Base-by-base conservation (phyloP, 495 filamentous ascomycete species). In the Penicillium robsamsonii region DNA sequence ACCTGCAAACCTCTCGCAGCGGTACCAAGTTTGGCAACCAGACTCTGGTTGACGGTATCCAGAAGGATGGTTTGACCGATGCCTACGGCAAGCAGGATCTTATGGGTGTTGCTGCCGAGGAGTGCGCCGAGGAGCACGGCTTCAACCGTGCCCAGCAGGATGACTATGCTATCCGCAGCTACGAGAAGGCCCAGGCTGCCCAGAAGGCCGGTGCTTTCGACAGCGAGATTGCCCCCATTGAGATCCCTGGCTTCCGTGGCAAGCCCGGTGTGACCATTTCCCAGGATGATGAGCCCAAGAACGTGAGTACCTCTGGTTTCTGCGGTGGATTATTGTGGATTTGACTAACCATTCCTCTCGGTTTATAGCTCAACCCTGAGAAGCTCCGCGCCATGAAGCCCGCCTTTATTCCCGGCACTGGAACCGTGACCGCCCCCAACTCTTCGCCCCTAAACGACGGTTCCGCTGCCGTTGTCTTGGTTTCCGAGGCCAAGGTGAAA, bases 391-490 rank as follows among this genome's bases (percentile, higher is more conserved):
- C 82, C 43, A 88, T 96, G 63, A 88, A 88, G 67, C 89, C 94
- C 46, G 88, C 86, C 37, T 97, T 97, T 79, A 84, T 88, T 58
- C 83, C 92, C 46, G 85, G 82, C 41, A 70, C 72, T 35, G 92
- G 92, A 57, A 96, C 91, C 51, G 91, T 98, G 55, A 98, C 94
- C 10, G 91, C 94, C n/a, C 91, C 94, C 53, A 98, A 98, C 75
- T 95, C 94, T 11, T 93, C 93, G 1, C 94, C 94, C 24, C 81
- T 98, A 64, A 96, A 92, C 72, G 94, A 98, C 66, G 94, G 94
- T 51, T 92, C 91, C 37, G 83, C 91, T 11, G 94, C 94, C 50
- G 71, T 97, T 46, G 88, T 98, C 47, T 85, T 98, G 51, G 90
- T 93, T 57, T 96, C 91, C 15, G 92, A 93, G 73, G 85, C 85